phyloP scores from a whole-genome alignment of 768 basidiomycete species.

The Phaeolepiota aurea region DNA sequence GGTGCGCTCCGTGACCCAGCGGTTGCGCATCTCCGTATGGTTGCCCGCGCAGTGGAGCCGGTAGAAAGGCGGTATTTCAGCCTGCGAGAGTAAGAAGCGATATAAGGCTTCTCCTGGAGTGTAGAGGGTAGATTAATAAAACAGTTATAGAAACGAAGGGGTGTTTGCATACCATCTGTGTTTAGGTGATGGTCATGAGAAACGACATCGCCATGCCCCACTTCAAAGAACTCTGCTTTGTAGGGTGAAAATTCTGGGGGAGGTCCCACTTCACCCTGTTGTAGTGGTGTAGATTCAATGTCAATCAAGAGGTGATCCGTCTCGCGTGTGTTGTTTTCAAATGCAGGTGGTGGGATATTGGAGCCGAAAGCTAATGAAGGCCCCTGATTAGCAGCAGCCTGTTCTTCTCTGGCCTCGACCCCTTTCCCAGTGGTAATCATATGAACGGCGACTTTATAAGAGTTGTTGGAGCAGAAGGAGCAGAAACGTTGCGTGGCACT shows the following conservation, averaged over 20 bases:
- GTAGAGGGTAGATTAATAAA: neutral
- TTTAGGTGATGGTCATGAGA: conserved; percentile 61
- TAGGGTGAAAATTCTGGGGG: conserved; percentile 50
- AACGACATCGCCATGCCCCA: conserved; percentile 30
- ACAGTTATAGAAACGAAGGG: neutral
- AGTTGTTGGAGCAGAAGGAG: too few species aligned
- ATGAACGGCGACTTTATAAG: too few species aligned
- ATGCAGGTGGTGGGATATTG: neutral
- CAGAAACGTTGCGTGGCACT: too few species aligned
- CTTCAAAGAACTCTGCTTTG: conserved; percentile 39
- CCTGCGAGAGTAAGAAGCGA: conserved; percentile 60
- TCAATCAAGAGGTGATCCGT: neutral
- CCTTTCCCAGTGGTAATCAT: neutral
- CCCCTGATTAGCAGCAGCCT: neutral
- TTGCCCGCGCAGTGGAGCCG: conserved; percentile 43
- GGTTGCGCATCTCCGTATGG: conserved; percentile 45
- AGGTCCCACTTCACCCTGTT: conserved; percentile 14
- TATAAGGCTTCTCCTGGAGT: conserved; percentile 48
- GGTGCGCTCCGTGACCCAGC: conserved; percentile 31
- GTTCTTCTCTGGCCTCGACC: neutral
- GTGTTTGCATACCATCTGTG: conserved; percentile 35
- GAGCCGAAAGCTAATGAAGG: neutral
- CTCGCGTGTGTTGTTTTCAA: neutral
- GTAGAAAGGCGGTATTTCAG: conserved; percentile 33
- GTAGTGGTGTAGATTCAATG: neutral